Evolutionary conservation across 2,329 filamentous ascomycete genomes (phyloP).

Genomic region (Ceratocystis ficicola): DNA sequence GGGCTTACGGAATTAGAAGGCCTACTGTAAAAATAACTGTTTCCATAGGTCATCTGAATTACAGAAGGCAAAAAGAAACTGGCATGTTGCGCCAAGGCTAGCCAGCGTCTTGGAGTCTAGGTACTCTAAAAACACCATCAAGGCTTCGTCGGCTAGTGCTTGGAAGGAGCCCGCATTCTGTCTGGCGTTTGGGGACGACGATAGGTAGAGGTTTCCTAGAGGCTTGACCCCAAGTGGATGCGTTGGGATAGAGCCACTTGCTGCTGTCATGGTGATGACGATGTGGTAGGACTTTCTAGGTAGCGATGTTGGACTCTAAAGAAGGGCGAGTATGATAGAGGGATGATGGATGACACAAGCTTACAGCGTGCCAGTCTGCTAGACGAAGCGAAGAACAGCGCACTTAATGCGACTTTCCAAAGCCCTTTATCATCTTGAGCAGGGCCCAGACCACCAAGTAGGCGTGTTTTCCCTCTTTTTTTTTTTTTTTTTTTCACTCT

Average conservation of each 20-base stretch:
- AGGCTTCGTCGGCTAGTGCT: constrained; percentile 65
- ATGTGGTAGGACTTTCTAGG: not conserved
- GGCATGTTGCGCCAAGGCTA: constrained; percentile 63
- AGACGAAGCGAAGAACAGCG: not conserved
- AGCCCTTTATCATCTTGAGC: not conserved
- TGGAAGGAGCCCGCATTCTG: constrained; percentile 50
- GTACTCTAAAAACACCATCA: constrained; percentile 62
- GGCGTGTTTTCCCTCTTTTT: too few relatives aligned
- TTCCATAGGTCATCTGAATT: constrained; percentile 84
- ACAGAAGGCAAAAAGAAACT: constrained; percentile 74
- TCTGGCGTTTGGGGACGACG: constrained; percentile 27
- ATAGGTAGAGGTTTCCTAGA: constrained; percentile 67
- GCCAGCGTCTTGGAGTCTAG: constrained; percentile 53
- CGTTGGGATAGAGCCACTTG: constrained; percentile 45
- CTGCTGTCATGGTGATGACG: not conserved
- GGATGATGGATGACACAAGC: not conserved
- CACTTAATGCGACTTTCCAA: not conserved
- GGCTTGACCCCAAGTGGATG: constrained; percentile 82
- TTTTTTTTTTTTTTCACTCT: not conserved
- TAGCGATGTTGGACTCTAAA: too few relatives aligned
- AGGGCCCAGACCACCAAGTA: not conserved
- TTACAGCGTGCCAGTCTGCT: not conserved
- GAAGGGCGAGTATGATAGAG: not conserved
- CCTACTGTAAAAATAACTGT: constrained; percentile 70
- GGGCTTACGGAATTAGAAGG: not conserved